phyloP scores from a whole-genome alignment of 2,329 filamentous ascomycete species.

The Aspergillus brasiliensis region DNA sequence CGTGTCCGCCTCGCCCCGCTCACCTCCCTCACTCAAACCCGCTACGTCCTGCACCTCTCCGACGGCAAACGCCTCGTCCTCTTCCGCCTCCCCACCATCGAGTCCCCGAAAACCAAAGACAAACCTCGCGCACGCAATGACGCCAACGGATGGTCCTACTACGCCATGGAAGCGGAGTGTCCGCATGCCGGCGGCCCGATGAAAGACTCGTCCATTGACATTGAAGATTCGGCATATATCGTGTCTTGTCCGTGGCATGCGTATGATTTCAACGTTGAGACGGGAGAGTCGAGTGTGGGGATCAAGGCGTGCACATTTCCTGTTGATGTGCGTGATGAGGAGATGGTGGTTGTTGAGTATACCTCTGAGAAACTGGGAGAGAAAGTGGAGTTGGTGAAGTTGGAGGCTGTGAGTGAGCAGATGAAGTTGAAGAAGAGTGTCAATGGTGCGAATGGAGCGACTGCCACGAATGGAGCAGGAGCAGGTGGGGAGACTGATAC shows the following conservation, averaged over 20 bases:
- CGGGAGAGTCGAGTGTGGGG: slow-evolving; percentile 52
- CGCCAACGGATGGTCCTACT: slow-evolving; percentile 49
- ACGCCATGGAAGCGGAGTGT: slow-evolving; percentile 53
- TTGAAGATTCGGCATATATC: slow-evolving; percentile 52
- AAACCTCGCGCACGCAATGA: slow-evolving; percentile 28
- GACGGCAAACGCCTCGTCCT: slow-evolving; percentile 50
- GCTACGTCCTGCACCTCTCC: slow-evolving; percentile 48
- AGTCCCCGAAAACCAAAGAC: slow-evolving; percentile 28
- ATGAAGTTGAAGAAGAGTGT: slow-evolving; percentile 44
- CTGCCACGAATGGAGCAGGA: not conserved
- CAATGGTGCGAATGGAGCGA: not conserved
- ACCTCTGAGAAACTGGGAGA: slow-evolving; percentile 22
- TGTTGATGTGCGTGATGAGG: slow-evolving; percentile 40
- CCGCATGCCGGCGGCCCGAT: slow-evolving; percentile 52
- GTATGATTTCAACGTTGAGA: slow-evolving; percentile 54
- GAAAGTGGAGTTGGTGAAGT: slow-evolving; percentile 27
- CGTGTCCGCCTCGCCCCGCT: slow-evolving; percentile 32
- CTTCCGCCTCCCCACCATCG: slow-evolving; percentile 49
- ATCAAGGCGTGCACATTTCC: slow-evolving; percentile 52
- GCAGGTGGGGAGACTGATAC: slow-evolving; percentile 11
- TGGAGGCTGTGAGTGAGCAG: slow-evolving; percentile 51
- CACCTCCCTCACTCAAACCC: slow-evolving; percentile 40
- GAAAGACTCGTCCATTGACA: slow-evolving; percentile 50
- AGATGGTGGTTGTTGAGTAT: slow-evolving; percentile 39
- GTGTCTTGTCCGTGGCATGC: slow-evolving; percentile 54